These are phyloP conservation scores for Salvia miltiorrhiza DNA, from an alignment of 257 asterid species.

Conservation along the genomic window DNA sequence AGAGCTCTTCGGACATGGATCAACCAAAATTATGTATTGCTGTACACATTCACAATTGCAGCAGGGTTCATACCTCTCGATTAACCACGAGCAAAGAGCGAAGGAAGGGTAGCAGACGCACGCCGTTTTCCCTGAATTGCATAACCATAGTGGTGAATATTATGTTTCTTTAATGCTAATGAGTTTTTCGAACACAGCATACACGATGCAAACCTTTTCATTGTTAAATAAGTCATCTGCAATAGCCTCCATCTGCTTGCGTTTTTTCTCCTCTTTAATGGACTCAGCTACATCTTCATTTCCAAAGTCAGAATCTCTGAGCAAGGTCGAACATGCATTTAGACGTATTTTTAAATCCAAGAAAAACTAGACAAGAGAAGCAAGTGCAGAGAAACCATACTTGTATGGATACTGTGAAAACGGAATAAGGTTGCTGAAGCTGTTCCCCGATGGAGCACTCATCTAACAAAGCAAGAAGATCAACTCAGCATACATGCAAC, in stretches of 20 bases:
- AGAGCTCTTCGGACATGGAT: background rate
- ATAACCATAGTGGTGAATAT: slow-evolving; percentile 1
- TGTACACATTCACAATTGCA: slow-evolving; percentile 4
- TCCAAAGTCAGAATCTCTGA: slow-evolving; percentile 71
- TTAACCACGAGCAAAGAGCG: slow-evolving; percentile 44
- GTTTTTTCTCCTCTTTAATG: slow-evolving; percentile 70
- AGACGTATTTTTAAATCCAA: slow-evolving; percentile 2
- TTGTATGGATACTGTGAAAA: slow-evolving; percentile 72
- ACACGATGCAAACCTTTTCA: slow-evolving; percentile 53
- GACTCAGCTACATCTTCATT: slow-evolving; percentile 65
- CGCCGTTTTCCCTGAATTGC: slow-evolving; percentile 51
- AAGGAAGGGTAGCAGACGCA: slow-evolving; percentile 45
- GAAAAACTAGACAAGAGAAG: slow-evolving; percentile 13
- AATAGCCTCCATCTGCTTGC: slow-evolving; percentile 87
- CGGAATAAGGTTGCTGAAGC: slow-evolving; percentile 74
- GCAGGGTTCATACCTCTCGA: slow-evolving; percentile 25
- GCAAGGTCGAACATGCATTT: slow-evolving; percentile 3
- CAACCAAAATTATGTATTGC: background rate
- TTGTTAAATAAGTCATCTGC: slow-evolving; percentile 87
- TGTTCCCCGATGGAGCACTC: slow-evolving; percentile 69
- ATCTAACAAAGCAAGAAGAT: slow-evolving; percentile 32
- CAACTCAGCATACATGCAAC: background rate
- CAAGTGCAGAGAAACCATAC: slow-evolving; percentile 40
- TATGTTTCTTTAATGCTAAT: background rate
- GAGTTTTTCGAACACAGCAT: slow-evolving; percentile 4